Conservation (phyloP, 2,329 filamentous ascomycete species). For the Beauveria brongniartii region DNA sequence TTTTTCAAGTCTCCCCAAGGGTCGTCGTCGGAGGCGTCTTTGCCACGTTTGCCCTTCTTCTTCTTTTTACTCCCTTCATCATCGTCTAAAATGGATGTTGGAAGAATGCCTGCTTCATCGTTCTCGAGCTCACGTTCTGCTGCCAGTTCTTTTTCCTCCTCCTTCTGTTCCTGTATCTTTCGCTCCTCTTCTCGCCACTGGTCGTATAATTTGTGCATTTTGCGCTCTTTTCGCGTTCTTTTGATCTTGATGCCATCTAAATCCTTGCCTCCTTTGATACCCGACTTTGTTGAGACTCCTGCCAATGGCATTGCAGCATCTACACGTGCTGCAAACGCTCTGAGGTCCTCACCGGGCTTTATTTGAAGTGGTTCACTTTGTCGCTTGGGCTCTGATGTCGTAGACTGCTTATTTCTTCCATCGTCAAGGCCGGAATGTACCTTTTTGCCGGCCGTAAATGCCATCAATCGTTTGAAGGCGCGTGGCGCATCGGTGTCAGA, state of each 20-base stretch:
- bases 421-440: slow-evolving; percentile 62
- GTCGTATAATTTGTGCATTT: slow-evolving; percentile 71
- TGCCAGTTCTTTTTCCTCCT: slow-evolving; percentile 57
- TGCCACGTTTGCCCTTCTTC: slow-evolving; percentile 32
- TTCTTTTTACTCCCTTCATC: slow-evolving; percentile 24
- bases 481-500: slow-evolving; percentile 73
- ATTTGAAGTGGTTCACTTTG: slow-evolving; percentile 54
- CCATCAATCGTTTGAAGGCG: slow-evolving; percentile 81
- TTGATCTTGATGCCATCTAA: slow-evolving; percentile 57
- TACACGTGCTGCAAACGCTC: slow-evolving; percentile 75
- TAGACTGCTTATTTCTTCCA: slow-evolving; percentile 34
- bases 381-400: slow-evolving; percentile 17
- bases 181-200: slow-evolving; percentile 65
- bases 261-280: slow-evolving; percentile 51
- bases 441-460: slow-evolving; percentile 54
- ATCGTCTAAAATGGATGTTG: slow-evolving; percentile 39
- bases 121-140: slow-evolving; percentile 56
- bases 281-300: slow-evolving; percentile 56
- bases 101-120: slow-evolving; percentile 41
- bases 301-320: slow-evolving; percentile 74
- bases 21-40: slow-evolving; percentile 55
- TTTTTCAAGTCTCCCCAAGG: slow-evolving; percentile 70
- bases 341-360: slow-evolving; percentile 71
- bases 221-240: slow-evolving; percentile 75
- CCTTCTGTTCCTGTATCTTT: slow-evolving; percentile 53